Base-by-base conservation (phyloP, 2,329 filamentous ascomycete genomes). In the Aureobasidium vineae region DNA sequence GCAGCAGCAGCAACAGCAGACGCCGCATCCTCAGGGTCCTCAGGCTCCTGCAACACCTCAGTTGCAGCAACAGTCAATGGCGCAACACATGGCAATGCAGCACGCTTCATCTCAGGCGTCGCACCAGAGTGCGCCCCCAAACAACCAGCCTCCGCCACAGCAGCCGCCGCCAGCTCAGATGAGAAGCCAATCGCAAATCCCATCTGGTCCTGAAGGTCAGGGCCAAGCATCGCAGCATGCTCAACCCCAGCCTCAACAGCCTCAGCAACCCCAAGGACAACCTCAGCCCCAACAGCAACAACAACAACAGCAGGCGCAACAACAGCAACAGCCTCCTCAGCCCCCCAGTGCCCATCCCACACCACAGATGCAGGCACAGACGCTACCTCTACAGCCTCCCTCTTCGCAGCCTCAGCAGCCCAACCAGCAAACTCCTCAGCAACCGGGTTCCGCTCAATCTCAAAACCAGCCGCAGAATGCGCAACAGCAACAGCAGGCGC, bases 91-190 rank as follows among this genome's bases (percentile, higher is more conserved):
- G 68, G 74, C 74, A 6, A 77, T 83, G 81, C 80, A 82, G 68
- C 80, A 82, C 66, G 80, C 75, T 1, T 77, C 78, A 40, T 82
- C 80, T 0, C 81, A 83, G 71, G 77, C 78, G 63, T 82, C 81
- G 68, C 82, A 82, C 66, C 79, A 78, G 61, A 79, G 80, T 38
- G 79, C 81, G 68, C 72, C 76, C 7, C 78, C 76, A 65, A 76
- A 74, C 49, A 77, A 77, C 49, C 76, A 75, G 63, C 75, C 76
- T 57, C 72, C 73, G 21, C 71, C 70, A 49, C 73, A 76, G 49
- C 73, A 70, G 50, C 72, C 70, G 21, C 76, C 76, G 33, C 73
- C 77, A 10, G 71, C 71, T 36, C 79, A 80, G 65, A 77, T 75
- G 67, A 76, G 76, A 15, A 76, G 76, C 28, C 78, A 79, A 66